phyloP scores from a whole-genome alignment of 768 basidiomycete species.

The Xerocomellus amylosporus region DNA sequence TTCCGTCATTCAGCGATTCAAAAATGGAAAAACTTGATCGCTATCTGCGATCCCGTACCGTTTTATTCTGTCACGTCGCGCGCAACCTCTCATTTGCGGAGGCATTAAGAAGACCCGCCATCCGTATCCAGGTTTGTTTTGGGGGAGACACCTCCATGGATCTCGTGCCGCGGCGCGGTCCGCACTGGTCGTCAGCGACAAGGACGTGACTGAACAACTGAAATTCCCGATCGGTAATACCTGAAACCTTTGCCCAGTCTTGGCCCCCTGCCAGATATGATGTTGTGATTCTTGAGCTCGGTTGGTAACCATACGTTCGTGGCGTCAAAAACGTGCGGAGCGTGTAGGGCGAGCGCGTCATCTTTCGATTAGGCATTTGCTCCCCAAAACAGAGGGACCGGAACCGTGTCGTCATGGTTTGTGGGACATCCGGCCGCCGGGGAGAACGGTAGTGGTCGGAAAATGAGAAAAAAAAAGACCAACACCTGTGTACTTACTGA shows the following conservation, averaged over 20 bases:
- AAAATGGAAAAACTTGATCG: slow-evolving; percentile 11
- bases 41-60: slow-evolving; percentile 9
- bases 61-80: neutral
- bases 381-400: neutral
- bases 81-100: slow-evolving; percentile 6
- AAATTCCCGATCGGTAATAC: slow-evolving; percentile 8
- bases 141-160: neutral
- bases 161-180: no score
- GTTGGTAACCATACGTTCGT: slow-evolving; percentile 11
- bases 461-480: neutral
- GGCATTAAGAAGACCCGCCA: slow-evolving; percentile 5
- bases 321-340: slow-evolving; percentile 4
- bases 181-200: neutral
- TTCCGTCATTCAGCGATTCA: slow-evolving; percentile 15
- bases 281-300: neutral
- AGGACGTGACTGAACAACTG: neutral
- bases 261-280: neutral
- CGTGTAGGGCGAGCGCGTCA: slow-evolving; percentile 4
- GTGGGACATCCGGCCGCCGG: slow-evolving; percentile 14
- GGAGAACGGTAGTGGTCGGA: neutral
- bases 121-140: neutral
- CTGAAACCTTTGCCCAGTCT: slow-evolving; percentile 10
- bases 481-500: no score
- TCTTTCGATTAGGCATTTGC: slow-evolving; percentile 8
- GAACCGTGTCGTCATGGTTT: slow-evolving; percentile 6